Base-by-base conservation (phyloP, 2,329 filamentous ascomycete species). In the Penicillium sclerotiorum region DNA sequence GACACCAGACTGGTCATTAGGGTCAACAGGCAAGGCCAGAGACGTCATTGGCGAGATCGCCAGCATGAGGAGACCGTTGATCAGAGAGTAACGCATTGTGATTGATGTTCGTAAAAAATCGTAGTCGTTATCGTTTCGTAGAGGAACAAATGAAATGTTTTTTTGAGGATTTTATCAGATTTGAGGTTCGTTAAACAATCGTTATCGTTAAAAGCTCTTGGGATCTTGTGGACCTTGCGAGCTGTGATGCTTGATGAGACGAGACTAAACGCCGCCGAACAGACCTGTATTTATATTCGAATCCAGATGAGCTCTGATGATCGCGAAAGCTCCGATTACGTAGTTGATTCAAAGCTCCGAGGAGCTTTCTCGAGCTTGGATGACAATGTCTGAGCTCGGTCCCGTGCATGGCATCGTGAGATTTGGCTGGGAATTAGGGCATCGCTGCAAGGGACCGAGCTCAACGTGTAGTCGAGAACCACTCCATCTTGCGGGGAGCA, bases 81-180 rank as follows among this genome's bases (percentile, higher is more conserved):
- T 50, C 27, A 59, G 20, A 40, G 53, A 46, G 50, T 50, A 57
- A 21, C 56, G 56, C 59, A 63, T 64, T 2, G 33, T 60, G 50
- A 25, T 28, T 32, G 37, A n/a, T n/a, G n/a, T n/a, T n/a, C n/a
- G n/a, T n/a, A n/a, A n/a, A n/a, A n/a, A n/a, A n/a, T 8, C 13
- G 11, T 15, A 37, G 12, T 2, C 28, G 5, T 23, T 36, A 22
- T 15, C 12, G 17, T 41, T 7, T 5, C 32, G 8, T 5, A 12
- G 17, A n/a, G 30, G 23, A 12, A 20, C 15, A 15, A 17, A n/a
- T 35, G 13, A 39, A 32, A n/a, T n/a, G n/a, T n/a, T n/a, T n/a
- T n/a, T n/a, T n/a, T n/a, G n/a, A n/a, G n/a, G n/a, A n/a, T n/a
- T n/a, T n/a, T n/a, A n/a, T n/a, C n/a, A n/a, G n/a, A n/a, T n/a